A percentile compares a stretch with the other conserved stretches of the same genome.
phyloP scores from a whole-genome alignment of 2,329 filamentous ascomycete genomes.

The Xylaria sp. region DNA sequence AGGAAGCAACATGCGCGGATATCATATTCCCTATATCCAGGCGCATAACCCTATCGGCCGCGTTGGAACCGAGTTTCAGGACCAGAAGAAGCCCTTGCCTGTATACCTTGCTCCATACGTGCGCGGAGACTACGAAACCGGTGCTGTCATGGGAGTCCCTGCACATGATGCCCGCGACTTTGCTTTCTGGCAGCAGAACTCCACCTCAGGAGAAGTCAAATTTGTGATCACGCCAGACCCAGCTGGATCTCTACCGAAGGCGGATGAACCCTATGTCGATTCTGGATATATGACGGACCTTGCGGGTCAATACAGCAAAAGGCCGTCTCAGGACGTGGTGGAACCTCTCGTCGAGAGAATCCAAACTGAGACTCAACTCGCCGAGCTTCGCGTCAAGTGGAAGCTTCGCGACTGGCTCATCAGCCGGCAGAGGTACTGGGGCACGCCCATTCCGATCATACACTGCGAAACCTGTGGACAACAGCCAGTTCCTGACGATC shows the following conservation, averaged over 20 bases:
- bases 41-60: slow-evolving; percentile 63
- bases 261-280: slow-evolving; percentile 54
- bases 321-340: slow-evolving; percentile 58
- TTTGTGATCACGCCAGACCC: slow-evolving; percentile 55
- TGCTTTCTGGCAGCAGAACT: slow-evolving; percentile 73
- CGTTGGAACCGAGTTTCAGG: slow-evolving; percentile 45
- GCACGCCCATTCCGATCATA: slow-evolving; percentile 81
- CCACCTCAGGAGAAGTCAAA: slow-evolving; percentile 53
- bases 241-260: slow-evolving; percentile 41
- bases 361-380: slow-evolving; percentile 48
- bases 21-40: slow-evolving; percentile 55
- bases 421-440: slow-evolving; percentile 90
- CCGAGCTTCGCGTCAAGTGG: slow-evolving; percentile 65
- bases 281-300: slow-evolving; percentile 63
- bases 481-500: slow-evolving; percentile 68
- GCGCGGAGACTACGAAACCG: slow-evolving; percentile 76
- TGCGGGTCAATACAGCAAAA: slow-evolving; percentile 60
- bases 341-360: slow-evolving; percentile 55
- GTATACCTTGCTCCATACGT: slow-evolving; percentile 83
- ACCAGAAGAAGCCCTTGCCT: slow-evolving; percentile 55
- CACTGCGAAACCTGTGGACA: slow-evolving; percentile 73
- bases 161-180: slow-evolving; percentile 76
- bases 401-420: slow-evolving; percentile 84
- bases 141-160: slow-evolving; percentile 87
- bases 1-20: slow-evolving; percentile 59